A percentile compares a stretch with the other conserved stretches of the same genome.
phyloP scores from a whole-genome alignment of 768 basidiomycete genomes.

The Galerina marginata region DNA sequence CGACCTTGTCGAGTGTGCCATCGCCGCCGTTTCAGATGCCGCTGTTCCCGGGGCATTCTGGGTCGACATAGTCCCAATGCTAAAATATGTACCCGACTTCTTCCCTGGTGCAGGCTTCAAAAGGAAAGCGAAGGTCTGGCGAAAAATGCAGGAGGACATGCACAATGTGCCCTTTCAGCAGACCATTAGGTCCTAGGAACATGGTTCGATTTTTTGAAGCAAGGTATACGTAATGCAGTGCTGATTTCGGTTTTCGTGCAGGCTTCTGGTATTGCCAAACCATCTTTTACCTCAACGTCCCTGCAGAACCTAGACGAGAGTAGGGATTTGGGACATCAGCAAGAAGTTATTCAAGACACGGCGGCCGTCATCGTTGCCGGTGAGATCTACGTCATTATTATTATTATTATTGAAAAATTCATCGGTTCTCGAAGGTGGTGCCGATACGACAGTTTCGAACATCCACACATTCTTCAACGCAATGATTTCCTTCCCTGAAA shows the following conservation, averaged over 20 bases:
- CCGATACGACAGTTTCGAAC: slow-evolving; percentile 32
- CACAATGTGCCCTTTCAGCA: slow-evolving; percentile 40
- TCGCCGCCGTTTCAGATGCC: slow-evolving; percentile 36
- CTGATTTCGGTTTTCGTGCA: too few species aligned
- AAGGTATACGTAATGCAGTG: too few species aligned
- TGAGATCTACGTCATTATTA: too few species aligned
- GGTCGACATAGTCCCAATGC: slow-evolving; percentile 46
- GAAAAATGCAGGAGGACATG: slow-evolving; percentile 38
- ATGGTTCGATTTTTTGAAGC: too few species aligned
- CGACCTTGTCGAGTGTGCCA: slow-evolving; percentile 46
- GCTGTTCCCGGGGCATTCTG: slow-evolving; percentile 47
- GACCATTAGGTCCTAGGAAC: slow-evolving; percentile 26
- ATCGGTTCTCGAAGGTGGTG: slow-evolving; percentile 23
- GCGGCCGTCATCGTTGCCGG: slow-evolving; percentile 44
- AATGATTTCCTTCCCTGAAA: slow-evolving; percentile 45
- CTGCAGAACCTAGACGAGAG: slow-evolving; percentile 26
- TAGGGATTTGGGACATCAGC: slow-evolving; percentile 20
- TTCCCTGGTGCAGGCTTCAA: slow-evolving; percentile 66
- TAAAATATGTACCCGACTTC: slow-evolving; percentile 58
- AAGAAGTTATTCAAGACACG: slow-evolving; percentile 39
- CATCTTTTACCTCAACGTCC: slow-evolving; percentile 29
- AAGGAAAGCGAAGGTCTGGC: slow-evolving; percentile 53
- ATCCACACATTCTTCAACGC: slow-evolving; percentile 41
- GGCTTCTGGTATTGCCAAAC: slow-evolving; percentile 23
- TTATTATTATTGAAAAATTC: too few species aligned